These are phyloP conservation scores for Coemansia sp. DNA, from an alignment of 192 early-diverging fungal genomes.

Conservation along the genomic window DNA sequence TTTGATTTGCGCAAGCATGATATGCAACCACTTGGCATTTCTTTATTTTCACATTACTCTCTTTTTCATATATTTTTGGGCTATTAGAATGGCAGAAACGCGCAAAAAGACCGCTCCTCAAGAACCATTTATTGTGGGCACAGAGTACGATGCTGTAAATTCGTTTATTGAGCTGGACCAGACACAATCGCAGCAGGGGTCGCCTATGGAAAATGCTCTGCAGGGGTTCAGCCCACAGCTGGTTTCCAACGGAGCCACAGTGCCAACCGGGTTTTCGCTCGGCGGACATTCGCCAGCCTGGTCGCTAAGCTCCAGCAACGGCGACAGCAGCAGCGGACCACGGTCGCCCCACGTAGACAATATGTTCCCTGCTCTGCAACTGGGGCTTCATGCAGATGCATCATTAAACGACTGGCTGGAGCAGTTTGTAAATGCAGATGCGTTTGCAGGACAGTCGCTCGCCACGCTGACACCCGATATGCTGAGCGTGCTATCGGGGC, in stretches of 20 bases:
- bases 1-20: conserved; percentile 2
- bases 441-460: conserved; percentile 12
- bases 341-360: background rate
- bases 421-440: conserved; percentile 44
- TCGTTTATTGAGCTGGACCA: conserved; percentile 7
- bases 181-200: background rate
- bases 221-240: background rate
- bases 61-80: background rate
- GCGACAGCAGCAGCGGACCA: background rate
- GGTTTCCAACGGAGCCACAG: background rate
- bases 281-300: conserved; percentile 31
- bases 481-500: conserved; percentile 17
- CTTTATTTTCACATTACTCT: no score
- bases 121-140: background rate
- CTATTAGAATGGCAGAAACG: conserved; percentile 1
- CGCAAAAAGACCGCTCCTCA: background rate
- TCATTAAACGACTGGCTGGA: conserved; percentile 46
- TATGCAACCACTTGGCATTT: conserved; percentile 1
- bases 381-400: conserved; percentile 11
- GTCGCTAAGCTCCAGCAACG: conserved; percentile 35
- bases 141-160: background rate
- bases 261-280: background rate
- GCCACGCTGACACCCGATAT: conserved; percentile 18
- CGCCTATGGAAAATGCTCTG: background rate
- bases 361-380: conserved; percentile 19